Percentiles rank a stretch among this genome's conserved stretches.
These are phyloP conservation scores for Mortierella sp. DNA, from an alignment of 371 early-diverging fungal species.

Conservation along the genomic window DNA sequence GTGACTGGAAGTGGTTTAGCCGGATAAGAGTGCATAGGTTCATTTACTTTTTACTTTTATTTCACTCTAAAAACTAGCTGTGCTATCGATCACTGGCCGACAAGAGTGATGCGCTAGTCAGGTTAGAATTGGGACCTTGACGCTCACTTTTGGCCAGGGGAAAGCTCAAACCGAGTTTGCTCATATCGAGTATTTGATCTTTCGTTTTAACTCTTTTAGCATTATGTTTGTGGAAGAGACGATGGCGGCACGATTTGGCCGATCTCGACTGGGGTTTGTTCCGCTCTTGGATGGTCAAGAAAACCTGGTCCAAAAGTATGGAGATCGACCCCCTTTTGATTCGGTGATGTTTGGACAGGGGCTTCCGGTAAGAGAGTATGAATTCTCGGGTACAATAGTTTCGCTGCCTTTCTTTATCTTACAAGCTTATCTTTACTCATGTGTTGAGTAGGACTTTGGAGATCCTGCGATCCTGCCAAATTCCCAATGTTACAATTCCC, in stretches of 20 bases:
- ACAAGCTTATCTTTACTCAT: too few relatives aligned
- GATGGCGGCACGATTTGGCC: conserved; percentile 39
- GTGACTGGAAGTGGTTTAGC: background rate
- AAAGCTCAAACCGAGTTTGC: background rate
- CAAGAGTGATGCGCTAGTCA: conserved; percentile 37
- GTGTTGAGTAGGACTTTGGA: too few relatives aligned
- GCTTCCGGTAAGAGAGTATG: background rate
- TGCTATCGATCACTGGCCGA: conserved; percentile 25
- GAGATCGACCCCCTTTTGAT: too few relatives aligned
- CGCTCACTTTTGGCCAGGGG: background rate
- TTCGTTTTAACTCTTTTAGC: background rate
- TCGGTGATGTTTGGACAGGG: background rate
- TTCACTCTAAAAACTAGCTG: too few relatives aligned
- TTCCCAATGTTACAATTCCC: too few relatives aligned
- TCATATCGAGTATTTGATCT: too few relatives aligned
- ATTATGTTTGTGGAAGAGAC: conserved; percentile 51
- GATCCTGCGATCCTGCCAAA: too few relatives aligned
- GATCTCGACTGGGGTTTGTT: conserved; percentile 35
- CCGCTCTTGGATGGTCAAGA: conserved; percentile 43
- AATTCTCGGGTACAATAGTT: too few relatives aligned
- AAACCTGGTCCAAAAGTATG: conserved; percentile 8
- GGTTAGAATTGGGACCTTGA: conserved; percentile 8
- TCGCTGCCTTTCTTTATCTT: too few relatives aligned
- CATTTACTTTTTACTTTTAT: background rate
- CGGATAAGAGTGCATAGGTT: too few relatives aligned